phyloP scores from a whole-genome alignment of 345 rosid genomes.

The Dipteronia dyeriana region DNA sequence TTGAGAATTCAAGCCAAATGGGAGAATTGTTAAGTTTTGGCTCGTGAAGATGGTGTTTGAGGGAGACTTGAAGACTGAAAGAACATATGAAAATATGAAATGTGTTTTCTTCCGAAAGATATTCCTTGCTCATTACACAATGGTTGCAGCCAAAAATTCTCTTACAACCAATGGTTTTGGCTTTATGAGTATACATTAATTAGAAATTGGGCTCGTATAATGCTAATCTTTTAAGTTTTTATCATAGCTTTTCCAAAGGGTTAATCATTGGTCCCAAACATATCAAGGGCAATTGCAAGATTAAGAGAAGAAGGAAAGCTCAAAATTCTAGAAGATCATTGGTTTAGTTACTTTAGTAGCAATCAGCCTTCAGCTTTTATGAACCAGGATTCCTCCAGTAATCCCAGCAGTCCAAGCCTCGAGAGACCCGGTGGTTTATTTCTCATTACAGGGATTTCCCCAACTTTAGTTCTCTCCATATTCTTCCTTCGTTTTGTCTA shows the following conservation, averaged over 20 bases:
- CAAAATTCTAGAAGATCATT: not conserved
- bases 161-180: not conserved
- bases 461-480: constrained; percentile 24
- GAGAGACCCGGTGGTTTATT: constrained; percentile 36
- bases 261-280: not conserved
- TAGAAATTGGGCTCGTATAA: no score
- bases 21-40: no score
- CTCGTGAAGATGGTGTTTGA: no score
- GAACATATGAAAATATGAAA: no score
- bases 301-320: constrained; percentile 5
- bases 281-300: constrained; percentile 6
- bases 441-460: constrained; percentile 28
- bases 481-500: constrained; percentile 9
- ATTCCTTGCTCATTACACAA: not conserved
- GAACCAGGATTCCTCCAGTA: not conserved
- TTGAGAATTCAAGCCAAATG: no score
- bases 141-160: no score
- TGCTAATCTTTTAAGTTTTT: no score
- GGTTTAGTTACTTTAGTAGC: not conserved
- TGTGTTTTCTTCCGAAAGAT: no score
- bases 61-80: no score
- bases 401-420: not conserved
- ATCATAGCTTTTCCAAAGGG: not conserved
- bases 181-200: constrained; percentile 1
- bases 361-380: not conserved